phyloP scores from a whole-genome alignment of 2,329 filamentous ascomycete species.

The Neofusicoccum umdonicola region DNA sequence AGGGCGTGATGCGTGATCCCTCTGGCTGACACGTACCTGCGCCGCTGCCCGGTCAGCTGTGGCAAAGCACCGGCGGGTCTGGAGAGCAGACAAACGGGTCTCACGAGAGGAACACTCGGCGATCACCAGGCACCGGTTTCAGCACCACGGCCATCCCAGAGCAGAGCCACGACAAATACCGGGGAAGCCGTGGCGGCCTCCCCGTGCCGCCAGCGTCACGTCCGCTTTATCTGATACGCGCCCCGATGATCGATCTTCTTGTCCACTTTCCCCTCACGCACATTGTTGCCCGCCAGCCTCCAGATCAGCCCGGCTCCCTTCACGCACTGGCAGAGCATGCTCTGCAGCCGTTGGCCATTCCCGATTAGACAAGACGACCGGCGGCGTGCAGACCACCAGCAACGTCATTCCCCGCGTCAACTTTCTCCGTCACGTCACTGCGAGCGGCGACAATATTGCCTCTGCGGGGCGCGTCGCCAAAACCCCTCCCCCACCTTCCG shows the following conservation, averaged over 20 bases:
- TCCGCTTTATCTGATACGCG: constrained; percentile 6
- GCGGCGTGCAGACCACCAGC: neutral
- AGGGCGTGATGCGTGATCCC: neutral
- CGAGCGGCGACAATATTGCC: neutral
- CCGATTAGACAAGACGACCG: constrained; percentile 12
- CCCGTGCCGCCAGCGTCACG: neutral
- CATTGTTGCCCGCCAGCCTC: neutral
- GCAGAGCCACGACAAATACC: neutral
- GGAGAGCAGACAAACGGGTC: neutral
- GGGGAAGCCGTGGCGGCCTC: neutral
- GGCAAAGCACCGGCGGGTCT: neutral
- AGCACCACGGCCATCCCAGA: neutral
- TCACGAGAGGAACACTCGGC: neutral
- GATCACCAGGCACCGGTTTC: neutral
- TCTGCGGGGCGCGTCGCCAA: neutral
- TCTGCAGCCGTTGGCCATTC: neutral
- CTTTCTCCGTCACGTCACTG: constrained; percentile 4
- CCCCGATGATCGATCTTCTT: constrained; percentile 10
- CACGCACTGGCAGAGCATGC: neutral
- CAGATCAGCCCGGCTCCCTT: constrained; percentile 1
- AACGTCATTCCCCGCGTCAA: constrained; percentile 11
- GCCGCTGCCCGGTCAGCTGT: neutral
- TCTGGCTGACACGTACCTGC: constrained; percentile 5
- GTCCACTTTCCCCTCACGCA: constrained; percentile 2
- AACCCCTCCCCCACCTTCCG: constrained; percentile 12